Conservation (phyloP, 2,329 filamentous ascomycete genomes). For the Fusarium penzigii region DNA sequence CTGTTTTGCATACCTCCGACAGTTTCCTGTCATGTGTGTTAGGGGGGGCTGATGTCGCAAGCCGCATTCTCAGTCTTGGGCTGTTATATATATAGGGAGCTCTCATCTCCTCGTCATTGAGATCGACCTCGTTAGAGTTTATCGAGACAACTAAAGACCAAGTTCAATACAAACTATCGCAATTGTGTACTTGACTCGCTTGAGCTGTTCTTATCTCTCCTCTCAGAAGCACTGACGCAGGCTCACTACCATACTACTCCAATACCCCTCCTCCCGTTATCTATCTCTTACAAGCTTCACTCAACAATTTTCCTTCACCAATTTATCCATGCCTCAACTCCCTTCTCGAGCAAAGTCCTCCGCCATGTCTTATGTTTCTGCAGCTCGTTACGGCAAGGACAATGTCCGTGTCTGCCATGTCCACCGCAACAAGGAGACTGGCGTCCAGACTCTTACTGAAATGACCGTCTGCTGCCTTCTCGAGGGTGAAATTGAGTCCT, state of each 20-base stretch:
- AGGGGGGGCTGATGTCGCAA: slow-evolving; percentile 20
- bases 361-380: slow-evolving; percentile 56
- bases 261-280: not conserved
- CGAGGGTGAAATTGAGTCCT: slow-evolving; percentile 86
- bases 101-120: slow-evolving; percentile 4
- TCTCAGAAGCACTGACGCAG: not conserved
- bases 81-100: slow-evolving; percentile 20
- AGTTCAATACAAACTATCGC: not conserved
- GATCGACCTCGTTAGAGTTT: not conserved
- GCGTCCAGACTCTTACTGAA: slow-evolving; percentile 83
- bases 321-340: slow-evolving; percentile 13
- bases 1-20: slow-evolving; percentile 1
- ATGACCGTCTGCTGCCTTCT: slow-evolving; percentile 93
- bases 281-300: slow-evolving; percentile 2
- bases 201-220: not conserved
- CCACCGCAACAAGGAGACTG: slow-evolving; percentile 73
- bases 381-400: slow-evolving; percentile 88
- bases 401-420: slow-evolving; percentile 98
- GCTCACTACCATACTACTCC: not conserved
- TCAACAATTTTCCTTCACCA: slow-evolving; percentile 3
- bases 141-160: not conserved
- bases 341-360: slow-evolving; percentile 13
- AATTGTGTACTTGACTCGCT: not conserved
- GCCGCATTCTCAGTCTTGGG: not conserved
- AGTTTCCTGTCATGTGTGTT: slow-evolving; percentile 8